Evolutionary conservation across 495 filamentous ascomycete genomes (phyloP).

Genomic region (Neurospora sp.): DNA sequence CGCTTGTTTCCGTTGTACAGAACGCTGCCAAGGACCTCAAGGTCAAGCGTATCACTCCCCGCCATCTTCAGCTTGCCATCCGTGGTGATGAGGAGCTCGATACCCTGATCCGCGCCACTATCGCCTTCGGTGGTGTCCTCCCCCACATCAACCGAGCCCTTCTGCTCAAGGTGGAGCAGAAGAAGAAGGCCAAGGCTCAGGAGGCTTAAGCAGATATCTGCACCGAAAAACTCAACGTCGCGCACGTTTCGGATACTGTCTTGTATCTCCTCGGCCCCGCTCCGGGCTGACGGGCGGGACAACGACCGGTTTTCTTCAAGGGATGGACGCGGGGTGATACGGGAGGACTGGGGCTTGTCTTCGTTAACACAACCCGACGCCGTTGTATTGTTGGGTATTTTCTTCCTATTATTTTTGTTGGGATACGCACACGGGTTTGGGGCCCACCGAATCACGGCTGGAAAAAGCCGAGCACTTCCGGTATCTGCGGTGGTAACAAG

Average conservation of each 20-base stretch:
- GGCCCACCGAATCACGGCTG: background rate
- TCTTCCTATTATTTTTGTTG: background rate
- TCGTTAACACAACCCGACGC: background rate
- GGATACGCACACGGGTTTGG: background rate
- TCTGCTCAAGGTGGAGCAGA: constrained; percentile 96
- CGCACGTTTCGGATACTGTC: background rate
- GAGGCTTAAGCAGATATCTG: constrained; percentile 34
- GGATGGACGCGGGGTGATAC: background rate
- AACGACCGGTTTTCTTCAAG: background rate
- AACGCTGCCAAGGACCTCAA: constrained; percentile 99
- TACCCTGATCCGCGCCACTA: constrained; percentile 92
- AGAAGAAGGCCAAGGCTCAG: constrained; percentile 82
- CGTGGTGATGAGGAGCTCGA: constrained; percentile 98
- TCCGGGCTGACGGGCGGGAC: background rate
- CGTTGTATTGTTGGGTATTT: background rate
- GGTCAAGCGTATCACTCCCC: constrained; percentile 98
- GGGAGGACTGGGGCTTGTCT: background rate
- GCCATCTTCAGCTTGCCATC: constrained; percentile 95
- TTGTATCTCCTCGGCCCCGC: background rate
- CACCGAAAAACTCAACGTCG: background rate
- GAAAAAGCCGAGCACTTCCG: background rate
- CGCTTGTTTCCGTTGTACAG: constrained; percentile 19
- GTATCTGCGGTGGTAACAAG: background rate
- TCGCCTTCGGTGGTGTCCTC: constrained; percentile 95
- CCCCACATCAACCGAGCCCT: constrained; percentile 98